phyloP scores from a whole-genome alignment of 129 eudicot species.

The Lonicera japonica region DNA sequence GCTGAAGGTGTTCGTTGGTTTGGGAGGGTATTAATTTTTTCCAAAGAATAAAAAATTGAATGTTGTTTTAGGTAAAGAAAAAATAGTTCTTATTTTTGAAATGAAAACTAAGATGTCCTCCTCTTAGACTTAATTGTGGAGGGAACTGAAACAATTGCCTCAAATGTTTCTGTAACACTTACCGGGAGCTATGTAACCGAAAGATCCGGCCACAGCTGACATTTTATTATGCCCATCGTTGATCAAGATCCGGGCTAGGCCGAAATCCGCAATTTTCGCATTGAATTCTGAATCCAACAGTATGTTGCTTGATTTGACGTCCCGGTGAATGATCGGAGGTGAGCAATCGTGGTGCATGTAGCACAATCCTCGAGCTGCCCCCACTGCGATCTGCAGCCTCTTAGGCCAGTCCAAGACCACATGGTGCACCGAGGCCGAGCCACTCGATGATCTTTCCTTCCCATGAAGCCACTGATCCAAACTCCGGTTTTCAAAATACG shows the following conservation, averaged over 20 bases:
- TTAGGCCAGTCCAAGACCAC: conserved; percentile 65
- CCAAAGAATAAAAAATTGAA: too few species aligned
- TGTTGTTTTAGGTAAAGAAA: too few species aligned
- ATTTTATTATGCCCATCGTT: conserved; percentile 41
- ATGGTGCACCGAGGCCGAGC: conserved; percentile 32
- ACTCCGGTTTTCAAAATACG: conserved; percentile 69
- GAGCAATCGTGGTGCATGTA: conserved; percentile 85
- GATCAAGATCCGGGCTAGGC: conserved; percentile 64
- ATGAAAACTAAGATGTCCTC: too few species aligned
- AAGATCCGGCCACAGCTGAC: conserved; percentile 75
- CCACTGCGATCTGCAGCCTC: conserved; percentile 71
- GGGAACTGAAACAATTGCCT: too few species aligned
- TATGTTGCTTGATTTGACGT: conserved; percentile 73
- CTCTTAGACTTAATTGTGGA: too few species aligned
- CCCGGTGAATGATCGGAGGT: conserved; percentile 73
- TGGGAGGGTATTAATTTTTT: too few species aligned
- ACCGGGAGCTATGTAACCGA: conserved; percentile 93
- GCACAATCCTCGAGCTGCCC: conserved; percentile 71
- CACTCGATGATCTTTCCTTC: conserved; percentile 17
- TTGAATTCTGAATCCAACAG: conserved; percentile 64
- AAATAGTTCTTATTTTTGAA: too few species aligned
- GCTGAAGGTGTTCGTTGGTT: too few species aligned
- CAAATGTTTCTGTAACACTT: conserved; percentile 1
- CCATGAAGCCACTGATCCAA: conserved; percentile 72
- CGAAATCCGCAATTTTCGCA: conserved; percentile 96